Evolutionary conservation across 2,329 filamentous ascomycete genomes (phyloP).

Genomic region (Aspergillus quadrilineatus): DNA sequence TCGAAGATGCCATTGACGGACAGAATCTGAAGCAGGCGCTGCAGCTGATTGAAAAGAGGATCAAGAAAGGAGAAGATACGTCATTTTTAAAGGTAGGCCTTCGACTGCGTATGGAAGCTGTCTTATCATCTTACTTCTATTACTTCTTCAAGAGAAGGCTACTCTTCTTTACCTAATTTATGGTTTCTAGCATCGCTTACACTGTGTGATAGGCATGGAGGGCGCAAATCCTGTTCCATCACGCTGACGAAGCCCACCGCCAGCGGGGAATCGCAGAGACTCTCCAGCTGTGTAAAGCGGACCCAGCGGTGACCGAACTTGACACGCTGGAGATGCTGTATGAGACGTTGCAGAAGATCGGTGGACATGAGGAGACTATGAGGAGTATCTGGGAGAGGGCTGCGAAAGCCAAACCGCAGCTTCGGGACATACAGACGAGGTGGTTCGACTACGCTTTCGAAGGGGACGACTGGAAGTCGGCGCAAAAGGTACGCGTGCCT

Average conservation of each 20-base stretch:
- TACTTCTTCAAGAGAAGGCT: not conserved
- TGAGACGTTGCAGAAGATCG: conserved; percentile 39
- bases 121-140: not conserved
- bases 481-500: conserved; percentile 47
- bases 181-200: conserved; percentile 12
- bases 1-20: conserved; percentile 50
- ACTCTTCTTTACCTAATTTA: not conserved
- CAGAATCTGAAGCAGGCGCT: conserved; percentile 51
- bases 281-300: conserved; percentile 42
- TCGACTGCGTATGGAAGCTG: not conserved
- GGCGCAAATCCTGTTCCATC: conserved; percentile 42
- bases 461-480: conserved; percentile 46
- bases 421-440: conserved; percentile 44
- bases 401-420: conserved; percentile 44
- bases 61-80: conserved; percentile 55
- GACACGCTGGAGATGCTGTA: conserved; percentile 47
- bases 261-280: conserved; percentile 46
- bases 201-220: conserved; percentile 40
- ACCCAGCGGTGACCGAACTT: conserved; percentile 45
- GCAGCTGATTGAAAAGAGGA: conserved; percentile 52
- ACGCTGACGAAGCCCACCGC: conserved; percentile 43
- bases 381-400: conserved; percentile 48
- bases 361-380: conserved; percentile 35
- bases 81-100: conserved; percentile 40
- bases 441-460: conserved; percentile 48